These are phyloP conservation scores for Cladophialophora exuberans DNA, from an alignment of 2,329 filamentous ascomycete genomes.

Conservation along the genomic window DNA sequence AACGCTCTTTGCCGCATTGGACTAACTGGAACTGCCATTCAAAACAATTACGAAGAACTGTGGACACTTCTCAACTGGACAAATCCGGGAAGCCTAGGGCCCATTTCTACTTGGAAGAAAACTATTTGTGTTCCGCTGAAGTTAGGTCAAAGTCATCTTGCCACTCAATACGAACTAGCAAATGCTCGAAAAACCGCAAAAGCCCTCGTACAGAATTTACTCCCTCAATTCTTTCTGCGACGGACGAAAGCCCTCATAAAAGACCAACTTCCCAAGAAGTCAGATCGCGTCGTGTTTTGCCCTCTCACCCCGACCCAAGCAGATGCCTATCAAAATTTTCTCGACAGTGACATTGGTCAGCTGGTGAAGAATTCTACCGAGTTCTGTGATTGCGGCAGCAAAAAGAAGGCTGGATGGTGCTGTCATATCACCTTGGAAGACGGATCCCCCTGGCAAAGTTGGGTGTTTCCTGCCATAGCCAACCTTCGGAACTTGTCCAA, in stretches of 20 bases:
- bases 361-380: slow-evolving; percentile 71
- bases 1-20: slow-evolving; percentile 93
- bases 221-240: slow-evolving; percentile 87
- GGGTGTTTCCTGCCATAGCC: slow-evolving; percentile 83
- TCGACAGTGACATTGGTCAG: slow-evolving; percentile 71
- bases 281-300: slow-evolving; percentile 91
- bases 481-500: slow-evolving; percentile 87
- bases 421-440: slow-evolving; percentile 65
- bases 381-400: slow-evolving; percentile 69
- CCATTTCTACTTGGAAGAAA: slow-evolving; percentile 74
- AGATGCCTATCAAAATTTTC: slow-evolving; percentile 79
- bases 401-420: slow-evolving; percentile 78
- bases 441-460: slow-evolving; percentile 68
- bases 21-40: slow-evolving; percentile 91
- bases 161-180: slow-evolving; percentile 79
- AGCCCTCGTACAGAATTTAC: slow-evolving; percentile 81
- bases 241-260: slow-evolving; percentile 93
- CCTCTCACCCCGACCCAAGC: slow-evolving; percentile 81
- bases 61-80: slow-evolving; percentile 98
- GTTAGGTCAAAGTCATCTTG: slow-evolving; percentile 89
- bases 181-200: slow-evolving; percentile 79
- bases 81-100: slow-evolving; percentile 74
- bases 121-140: slow-evolving; percentile 79
- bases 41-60: slow-evolving; percentile 96
- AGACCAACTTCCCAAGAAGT: slow-evolving; percentile 91